phyloP scores from a whole-genome alignment of 2,329 filamentous ascomycete genomes.

The Nigrospora oryzae region DNA sequence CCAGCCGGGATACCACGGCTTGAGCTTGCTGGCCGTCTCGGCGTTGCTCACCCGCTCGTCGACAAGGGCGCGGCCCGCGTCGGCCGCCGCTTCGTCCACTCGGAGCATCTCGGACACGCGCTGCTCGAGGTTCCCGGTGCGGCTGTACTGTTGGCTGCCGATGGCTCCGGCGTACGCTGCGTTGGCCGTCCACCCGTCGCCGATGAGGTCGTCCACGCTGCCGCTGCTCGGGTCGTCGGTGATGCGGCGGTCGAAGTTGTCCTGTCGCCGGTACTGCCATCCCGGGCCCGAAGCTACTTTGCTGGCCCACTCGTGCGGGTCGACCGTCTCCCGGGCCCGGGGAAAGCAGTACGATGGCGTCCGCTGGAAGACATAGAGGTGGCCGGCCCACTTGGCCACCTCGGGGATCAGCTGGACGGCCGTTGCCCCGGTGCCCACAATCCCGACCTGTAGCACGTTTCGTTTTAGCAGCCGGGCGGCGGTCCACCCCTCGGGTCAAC shows the following conservation, averaged over 20 bases:
- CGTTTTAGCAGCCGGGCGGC: not conserved
- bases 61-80: slow-evolving; percentile 28
- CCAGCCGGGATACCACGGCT: slow-evolving; percentile 41
- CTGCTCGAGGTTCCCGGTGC: slow-evolving; percentile 11
- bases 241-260: slow-evolving; percentile 28
- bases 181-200: slow-evolving; percentile 26
- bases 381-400: slow-evolving; percentile 35
- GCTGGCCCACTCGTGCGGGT: not conserved
- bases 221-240: slow-evolving; percentile 14
- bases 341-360: slow-evolving; percentile 36
- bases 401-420: slow-evolving; percentile 35
- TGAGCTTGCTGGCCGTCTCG: slow-evolving; percentile 34
- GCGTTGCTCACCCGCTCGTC: slow-evolving; percentile 30
- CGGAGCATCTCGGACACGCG: not conserved
- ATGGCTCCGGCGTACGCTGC: slow-evolving; percentile 16
- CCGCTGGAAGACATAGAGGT: slow-evolving; percentile 48
- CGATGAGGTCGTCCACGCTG: slow-evolving; percentile 21
- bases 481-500: not conserved
- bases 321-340: slow-evolving; percentile 27
- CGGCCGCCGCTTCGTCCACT: slow-evolving; percentile 21
- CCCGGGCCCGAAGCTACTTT: not conserved
- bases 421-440: slow-evolving; percentile 43
- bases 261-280: slow-evolving; percentile 28
- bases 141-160: slow-evolving; percentile 11
- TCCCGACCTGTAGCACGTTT: slow-evolving; percentile 14